Evolutionary conservation across 257 asterid species (phyloP).

Genomic region (Petunia secreta): DNA sequence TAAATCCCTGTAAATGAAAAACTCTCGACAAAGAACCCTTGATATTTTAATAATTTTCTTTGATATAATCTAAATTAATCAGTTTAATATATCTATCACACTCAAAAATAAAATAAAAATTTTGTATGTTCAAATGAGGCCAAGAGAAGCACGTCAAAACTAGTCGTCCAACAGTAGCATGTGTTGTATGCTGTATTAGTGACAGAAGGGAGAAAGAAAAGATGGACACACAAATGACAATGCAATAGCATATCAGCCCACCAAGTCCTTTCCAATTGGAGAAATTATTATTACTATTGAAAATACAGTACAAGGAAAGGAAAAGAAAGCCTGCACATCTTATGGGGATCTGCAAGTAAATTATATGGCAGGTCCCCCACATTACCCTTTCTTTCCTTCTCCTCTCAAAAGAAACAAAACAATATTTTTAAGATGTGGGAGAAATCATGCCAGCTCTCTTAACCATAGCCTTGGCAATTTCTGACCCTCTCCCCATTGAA

Average conservation of each 20-base stretch:
- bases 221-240: conserved; percentile 20
- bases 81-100: background rate
- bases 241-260: background rate
- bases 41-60: background rate
- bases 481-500: background rate
- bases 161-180: background rate
- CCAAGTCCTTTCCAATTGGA: background rate
- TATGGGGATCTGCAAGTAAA: conserved; percentile 30
- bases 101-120: background rate
- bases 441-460: background rate
- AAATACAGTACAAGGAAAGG: conserved; percentile 24
- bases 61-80: background rate
- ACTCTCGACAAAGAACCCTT: no score
- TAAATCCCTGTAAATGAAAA: no score
- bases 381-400: background rate
- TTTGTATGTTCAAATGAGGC: background rate
- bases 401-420: background rate
- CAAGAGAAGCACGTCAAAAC: conserved; percentile 18
- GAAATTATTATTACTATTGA: conserved; percentile 14
- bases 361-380: background rate
- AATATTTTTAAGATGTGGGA: background rate
- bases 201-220: conserved; percentile 12
- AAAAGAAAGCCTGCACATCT: conserved; percentile 27
- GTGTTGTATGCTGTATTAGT: conserved; percentile 19
- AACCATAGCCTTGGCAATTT: background rate